A percentile compares a stretch with the other conserved stretches of the same genome.
Conservation (phyloP, 1,139 yeast species). For the Protomyces macrosporus region DNA sequence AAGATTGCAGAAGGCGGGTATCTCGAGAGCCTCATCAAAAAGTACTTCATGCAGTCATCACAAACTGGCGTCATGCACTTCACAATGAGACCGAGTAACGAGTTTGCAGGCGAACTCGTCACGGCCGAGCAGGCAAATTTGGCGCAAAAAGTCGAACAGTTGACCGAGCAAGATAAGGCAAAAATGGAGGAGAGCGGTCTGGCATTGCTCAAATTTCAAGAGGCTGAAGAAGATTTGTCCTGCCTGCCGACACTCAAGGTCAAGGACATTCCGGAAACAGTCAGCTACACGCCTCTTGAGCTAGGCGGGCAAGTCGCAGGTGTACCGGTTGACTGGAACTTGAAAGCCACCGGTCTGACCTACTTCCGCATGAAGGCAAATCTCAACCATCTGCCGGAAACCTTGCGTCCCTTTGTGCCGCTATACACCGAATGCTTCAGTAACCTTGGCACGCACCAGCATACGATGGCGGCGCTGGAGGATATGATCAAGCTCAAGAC, state of each 20-base stretch:
- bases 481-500: conserved; percentile 75
- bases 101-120: conserved; percentile 48
- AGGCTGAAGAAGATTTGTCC: conserved; percentile 64
- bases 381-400: conserved; percentile 52
- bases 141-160: conserved; percentile 41
- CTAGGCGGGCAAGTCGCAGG: conserved; percentile 29
- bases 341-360: conserved; percentile 64
- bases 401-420: conserved; percentile 64
- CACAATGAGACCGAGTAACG: conserved; percentile 65
- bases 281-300: conserved; percentile 43
- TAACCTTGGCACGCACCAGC: conserved; percentile 69
- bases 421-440: conserved; percentile 75
- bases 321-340: conserved; percentile 36
- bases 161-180: conserved; percentile 56
- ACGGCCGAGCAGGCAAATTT: conserved; percentile 57
- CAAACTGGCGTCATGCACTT: conserved; percentile 59
- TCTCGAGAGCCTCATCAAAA: conserved; percentile 53
- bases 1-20: conserved; percentile 57
- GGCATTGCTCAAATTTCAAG: conserved; percentile 57
- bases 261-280: conserved; percentile 61
- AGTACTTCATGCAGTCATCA: conserved; percentile 45
- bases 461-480: conserved; percentile 74
- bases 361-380: conserved; percentile 60
- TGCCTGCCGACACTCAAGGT: conserved; percentile 72
- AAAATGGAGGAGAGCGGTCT: conserved; percentile 57